phyloP scores from a whole-genome alignment of 495 filamentous ascomycete species.

The Ascodesmis nigricans region DNA sequence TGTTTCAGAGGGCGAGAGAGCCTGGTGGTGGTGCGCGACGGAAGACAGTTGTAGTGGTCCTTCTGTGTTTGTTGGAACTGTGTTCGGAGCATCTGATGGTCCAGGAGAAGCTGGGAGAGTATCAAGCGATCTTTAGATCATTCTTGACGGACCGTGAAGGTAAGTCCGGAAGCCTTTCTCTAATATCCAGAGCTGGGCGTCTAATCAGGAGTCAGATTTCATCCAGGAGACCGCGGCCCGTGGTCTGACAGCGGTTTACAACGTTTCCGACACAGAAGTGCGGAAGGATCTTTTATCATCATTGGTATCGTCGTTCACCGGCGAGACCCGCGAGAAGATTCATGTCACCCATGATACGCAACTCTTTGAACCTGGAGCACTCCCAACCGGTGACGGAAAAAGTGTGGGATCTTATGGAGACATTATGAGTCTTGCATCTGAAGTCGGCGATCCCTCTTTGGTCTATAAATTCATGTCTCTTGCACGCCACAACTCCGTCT shows the following conservation, averaged over 20 bases:
- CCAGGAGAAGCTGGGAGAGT: constrained; percentile 47
- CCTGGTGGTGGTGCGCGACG: constrained; percentile 3
- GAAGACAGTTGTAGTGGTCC: constrained; percentile 9
- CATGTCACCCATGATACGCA: constrained; percentile 75
- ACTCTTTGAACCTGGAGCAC: constrained; percentile 76
- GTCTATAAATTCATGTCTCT: constrained; percentile 96
- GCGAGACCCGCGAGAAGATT: constrained; percentile 38
- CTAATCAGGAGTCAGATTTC: constrained; percentile 31
- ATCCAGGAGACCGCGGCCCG: constrained; percentile 88
- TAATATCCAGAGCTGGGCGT: background rate
- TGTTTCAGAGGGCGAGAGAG: constrained; percentile 19
- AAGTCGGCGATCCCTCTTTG: constrained; percentile 81
- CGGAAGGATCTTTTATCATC: constrained; percentile 68
- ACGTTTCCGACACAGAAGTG: constrained; percentile 59
- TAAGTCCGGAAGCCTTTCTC: constrained; percentile 2
- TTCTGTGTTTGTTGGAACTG: constrained; percentile 78
- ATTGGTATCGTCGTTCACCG: constrained; percentile 71
- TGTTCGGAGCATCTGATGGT: constrained; percentile 55
- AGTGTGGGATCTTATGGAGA: constrained; percentile 69
- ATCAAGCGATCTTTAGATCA: constrained; percentile 67
- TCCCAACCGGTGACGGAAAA: constrained; percentile 75
- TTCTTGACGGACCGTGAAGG: constrained; percentile 65
- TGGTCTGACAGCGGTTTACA: constrained; percentile 74
- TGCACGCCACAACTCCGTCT: constrained; percentile 80
- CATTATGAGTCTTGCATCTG: constrained; percentile 76